phyloP scores from a whole-genome alignment of 2,329 filamentous ascomycete species.

The Coniochaeta ligniaria region DNA sequence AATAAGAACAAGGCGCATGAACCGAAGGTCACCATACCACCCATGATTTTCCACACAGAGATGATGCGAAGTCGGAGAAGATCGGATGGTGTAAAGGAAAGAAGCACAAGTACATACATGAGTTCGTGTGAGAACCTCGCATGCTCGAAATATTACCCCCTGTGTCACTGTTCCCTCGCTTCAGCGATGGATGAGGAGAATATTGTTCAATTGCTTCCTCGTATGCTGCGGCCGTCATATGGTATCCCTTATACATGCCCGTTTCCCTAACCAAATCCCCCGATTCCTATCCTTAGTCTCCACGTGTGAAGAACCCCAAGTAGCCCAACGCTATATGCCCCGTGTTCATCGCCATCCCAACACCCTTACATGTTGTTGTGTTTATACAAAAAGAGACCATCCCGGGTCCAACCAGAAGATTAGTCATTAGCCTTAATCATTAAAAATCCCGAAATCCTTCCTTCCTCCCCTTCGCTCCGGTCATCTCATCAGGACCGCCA shows the following conservation, averaged over 20 bases:
- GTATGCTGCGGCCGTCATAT: neutral
- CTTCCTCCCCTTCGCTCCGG: neutral
- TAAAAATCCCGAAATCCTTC: neutral
- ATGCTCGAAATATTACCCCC: too few relatives aligned
- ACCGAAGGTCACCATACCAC: too few relatives aligned
- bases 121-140: too few relatives aligned
- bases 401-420: neutral
- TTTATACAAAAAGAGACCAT: neutral
- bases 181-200: neutral
- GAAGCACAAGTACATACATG: too few relatives aligned
- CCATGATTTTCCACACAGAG: too few relatives aligned
- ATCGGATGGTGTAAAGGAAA: too few relatives aligned
- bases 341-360: neutral
- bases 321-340: neutral
- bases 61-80: too few relatives aligned
- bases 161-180: too few relatives aligned
- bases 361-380: neutral
- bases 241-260: neutral
- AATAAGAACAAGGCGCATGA: too few relatives aligned
- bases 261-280: too few relatives aligned
- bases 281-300: neutral
- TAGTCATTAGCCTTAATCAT: neutral
- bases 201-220: neutral
- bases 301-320: neutral
- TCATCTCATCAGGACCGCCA: constrained; percentile 4